phyloP scores from a whole-genome alignment of 257 asterid species.

The Paraleonurus japonicus region DNA sequence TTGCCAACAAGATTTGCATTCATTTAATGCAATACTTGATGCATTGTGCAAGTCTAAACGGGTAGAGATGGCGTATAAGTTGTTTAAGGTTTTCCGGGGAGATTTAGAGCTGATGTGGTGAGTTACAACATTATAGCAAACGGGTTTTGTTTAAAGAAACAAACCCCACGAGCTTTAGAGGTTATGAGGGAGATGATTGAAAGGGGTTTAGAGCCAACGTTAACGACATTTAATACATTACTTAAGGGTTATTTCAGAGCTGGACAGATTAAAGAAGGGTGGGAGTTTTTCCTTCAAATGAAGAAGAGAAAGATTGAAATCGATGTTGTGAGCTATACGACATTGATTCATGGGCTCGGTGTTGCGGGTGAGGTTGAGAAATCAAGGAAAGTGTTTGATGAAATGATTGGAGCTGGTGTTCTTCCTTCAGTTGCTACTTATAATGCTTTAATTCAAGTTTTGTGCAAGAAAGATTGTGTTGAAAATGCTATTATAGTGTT shows the following conservation, averaged over 20 bases:
- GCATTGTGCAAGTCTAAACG: conserved; percentile 79
- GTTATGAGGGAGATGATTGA: conserved; percentile 82
- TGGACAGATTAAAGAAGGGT: conserved; percentile 74
- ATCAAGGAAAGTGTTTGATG: conserved; percentile 65
- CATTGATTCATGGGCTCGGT: conserved; percentile 84
- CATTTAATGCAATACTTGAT: conserved; percentile 77
- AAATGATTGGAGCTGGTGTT: conserved; percentile 83
- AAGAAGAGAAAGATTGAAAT: conserved; percentile 71
- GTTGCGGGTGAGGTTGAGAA: conserved; percentile 69
- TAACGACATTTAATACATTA: conserved; percentile 67
- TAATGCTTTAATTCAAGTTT: conserved; percentile 77
- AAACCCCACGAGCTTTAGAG: conserved; percentile 64
- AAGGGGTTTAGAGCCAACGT: conserved; percentile 65
- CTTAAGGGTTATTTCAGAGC: conserved; percentile 76
- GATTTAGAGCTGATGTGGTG: conserved; percentile 60
- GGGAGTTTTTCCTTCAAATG: conserved; percentile 87
- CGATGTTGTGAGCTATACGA: conserved; percentile 88
- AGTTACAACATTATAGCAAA: conserved; percentile 71
- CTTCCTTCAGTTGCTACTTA: conserved; percentile 89
- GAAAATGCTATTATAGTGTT: conserved; percentile 68
- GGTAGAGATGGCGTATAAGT: conserved; percentile 66
- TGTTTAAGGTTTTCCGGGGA: conserved; percentile 59
- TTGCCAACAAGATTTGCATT: conserved; percentile 75
- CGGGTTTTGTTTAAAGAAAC: conserved; percentile 81
- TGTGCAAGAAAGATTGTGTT: conserved; percentile 81